Evolutionary conservation across 2,329 filamentous ascomycete species (phyloP), one percentile per base, ranked within the genome.

Genomic region (Stachybotrys elegans): DNA sequence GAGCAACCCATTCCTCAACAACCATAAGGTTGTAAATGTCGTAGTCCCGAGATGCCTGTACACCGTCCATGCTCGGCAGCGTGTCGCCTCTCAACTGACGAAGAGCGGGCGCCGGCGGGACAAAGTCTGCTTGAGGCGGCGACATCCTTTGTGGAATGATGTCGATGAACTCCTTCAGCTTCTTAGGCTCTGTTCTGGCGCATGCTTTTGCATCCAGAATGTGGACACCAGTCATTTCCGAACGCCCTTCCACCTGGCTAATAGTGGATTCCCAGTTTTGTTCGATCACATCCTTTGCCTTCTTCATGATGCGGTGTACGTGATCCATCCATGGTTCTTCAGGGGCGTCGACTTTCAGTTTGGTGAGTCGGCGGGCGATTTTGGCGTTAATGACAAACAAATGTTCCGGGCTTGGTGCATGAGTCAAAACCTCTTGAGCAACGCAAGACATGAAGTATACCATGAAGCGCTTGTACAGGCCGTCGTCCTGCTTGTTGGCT

Each of bases 391-490:
- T 73, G 4, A 39, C 63, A 61, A 0, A 72, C 38, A 7, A 62
- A 17, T 12, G 68, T 60, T 5, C 53, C 57, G 0, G 51, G 17
- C 2, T 16, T 17, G 59, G 4, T 0, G 46, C 20, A 1, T 43
- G 13, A 0, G 51, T 29, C 2, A 55, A 48, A 0, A 58, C 56
- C 1, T 40, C 16, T 0, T 58, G 29, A n/a, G 75, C 50, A 6
- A 75, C 46, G 1, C 47, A 42, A 0, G 60, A 45, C 55, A 76
- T 63, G 49, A 76, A 59, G 17, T 66, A 72, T 0, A 70, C 37
- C 69, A 80, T 76, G 49, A 75, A 73, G 0, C 53, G 46, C 45
- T 82, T 82, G 59, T 79, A 82, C 0, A 58, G 43, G 3, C 16
- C 20, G 4, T 36, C 6, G 13, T 17, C 13, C 5, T 21, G 2